These are phyloP conservation scores for Pisolithus tinctorius DNA, from an alignment of 768 basidiomycete species.

Conservation along the genomic window DNA sequence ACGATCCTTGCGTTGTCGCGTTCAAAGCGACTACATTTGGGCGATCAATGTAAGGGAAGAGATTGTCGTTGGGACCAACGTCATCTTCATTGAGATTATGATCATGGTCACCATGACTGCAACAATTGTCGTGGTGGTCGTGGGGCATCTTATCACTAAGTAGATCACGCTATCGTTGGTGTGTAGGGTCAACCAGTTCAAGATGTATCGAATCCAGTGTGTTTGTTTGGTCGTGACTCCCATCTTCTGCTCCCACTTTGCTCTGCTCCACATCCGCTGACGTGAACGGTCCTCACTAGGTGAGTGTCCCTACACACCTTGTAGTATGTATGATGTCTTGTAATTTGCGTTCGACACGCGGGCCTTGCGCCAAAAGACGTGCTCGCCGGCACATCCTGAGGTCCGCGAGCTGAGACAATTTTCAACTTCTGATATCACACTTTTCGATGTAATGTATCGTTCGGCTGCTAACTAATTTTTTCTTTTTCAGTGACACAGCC, in stretches of 20 bases:
- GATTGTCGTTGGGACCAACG: conserved; percentile 56
- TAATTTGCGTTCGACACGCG: conserved; percentile 88
- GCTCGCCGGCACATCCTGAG: conserved; percentile 73
- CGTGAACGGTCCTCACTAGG: not conserved
- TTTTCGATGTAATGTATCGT: not conserved
- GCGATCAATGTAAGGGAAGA: conserved; percentile 72
- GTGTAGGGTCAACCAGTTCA: not conserved
- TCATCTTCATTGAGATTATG: conserved; percentile 47
- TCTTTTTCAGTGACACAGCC: not conserved
- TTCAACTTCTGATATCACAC: conserved; percentile 38
- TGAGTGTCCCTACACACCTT: conserved; percentile 10
- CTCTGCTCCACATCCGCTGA: not conserved
- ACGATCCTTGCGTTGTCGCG: conserved; percentile 40
- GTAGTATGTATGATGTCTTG: conserved; percentile 49
- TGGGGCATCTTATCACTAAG: conserved; percentile 40
- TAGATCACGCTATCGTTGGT: not conserved
- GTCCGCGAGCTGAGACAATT: conserved; percentile 65
- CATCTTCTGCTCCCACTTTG: no score
- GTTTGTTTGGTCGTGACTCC: no score
- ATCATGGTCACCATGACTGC: conserved; percentile 56
- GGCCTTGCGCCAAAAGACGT: conserved; percentile 62
- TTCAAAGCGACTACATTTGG: conserved; percentile 80
- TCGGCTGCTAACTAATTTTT: conserved; percentile 3
- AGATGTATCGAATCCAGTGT: no score
- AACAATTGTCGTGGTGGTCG: conserved; percentile 40